Conservation (phyloP, 2,329 filamentous ascomycete genomes). For the Exophiala oligosperma region DNA sequence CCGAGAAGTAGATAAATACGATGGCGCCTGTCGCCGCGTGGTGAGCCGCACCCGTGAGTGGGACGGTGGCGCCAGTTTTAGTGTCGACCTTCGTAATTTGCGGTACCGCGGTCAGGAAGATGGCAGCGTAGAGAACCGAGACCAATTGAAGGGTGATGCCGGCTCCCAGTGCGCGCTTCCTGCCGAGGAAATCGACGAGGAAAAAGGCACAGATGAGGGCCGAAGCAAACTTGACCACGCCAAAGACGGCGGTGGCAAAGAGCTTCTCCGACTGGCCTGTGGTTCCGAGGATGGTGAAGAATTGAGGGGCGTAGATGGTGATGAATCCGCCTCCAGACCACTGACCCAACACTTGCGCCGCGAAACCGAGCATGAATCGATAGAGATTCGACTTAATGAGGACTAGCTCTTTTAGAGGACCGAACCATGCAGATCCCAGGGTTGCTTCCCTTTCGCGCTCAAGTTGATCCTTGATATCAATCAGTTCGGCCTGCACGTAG, state of each 20-base stretch:
- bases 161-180: conserved; percentile 58
- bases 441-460: conserved; percentile 74
- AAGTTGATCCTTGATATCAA: conserved; percentile 64
- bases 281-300: conserved; percentile 71
- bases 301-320: conserved; percentile 73
- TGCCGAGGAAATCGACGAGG: conserved; percentile 75
- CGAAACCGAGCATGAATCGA: conserved; percentile 66
- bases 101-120: conserved; percentile 46
- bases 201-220: conserved; percentile 71
- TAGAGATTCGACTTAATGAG: conserved; percentile 69
- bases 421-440: conserved; percentile 63
- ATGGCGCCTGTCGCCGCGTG: conserved; percentile 42
- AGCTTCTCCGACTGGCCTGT: conserved; percentile 63
- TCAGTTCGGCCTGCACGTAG: conserved; percentile 63
- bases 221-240: conserved; percentile 69
- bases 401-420: conserved; percentile 68
- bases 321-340: conserved; percentile 73
- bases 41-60: conserved; percentile 15
- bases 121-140: conserved; percentile 56
- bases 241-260: conserved; percentile 60
- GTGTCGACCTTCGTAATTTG: too few species aligned
- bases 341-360: conserved; percentile 71
- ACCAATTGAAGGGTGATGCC: conserved; percentile 50
- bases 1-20: conserved; percentile 46
- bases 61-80: conserved; percentile 34